Percentiles rank a stretch among this genome's conserved stretches.
Conservation (phyloP, 345 rosid species). For the Excoecaria cochinchinensis region DNA sequence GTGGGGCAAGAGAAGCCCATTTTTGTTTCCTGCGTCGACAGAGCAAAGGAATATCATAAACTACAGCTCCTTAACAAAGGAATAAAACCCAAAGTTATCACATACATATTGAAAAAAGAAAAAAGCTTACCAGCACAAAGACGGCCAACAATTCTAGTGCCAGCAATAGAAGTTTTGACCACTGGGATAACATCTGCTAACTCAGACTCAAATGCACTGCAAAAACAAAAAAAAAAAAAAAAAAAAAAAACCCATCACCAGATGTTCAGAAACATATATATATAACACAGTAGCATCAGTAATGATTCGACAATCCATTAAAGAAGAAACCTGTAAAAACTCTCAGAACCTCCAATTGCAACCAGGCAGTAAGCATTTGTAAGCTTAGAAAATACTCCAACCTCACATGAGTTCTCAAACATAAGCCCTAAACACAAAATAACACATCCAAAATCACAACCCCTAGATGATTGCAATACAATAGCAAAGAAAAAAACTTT, state of each 20-base stretch:
- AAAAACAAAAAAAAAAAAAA: not conserved
- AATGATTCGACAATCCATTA: too few species aligned
- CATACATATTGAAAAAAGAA: not conserved
- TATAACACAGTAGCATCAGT: too few species aligned
- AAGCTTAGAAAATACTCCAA: slow-evolving; percentile 84
- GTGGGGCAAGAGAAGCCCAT: slow-evolving; percentile 93
- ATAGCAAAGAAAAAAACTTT: too few species aligned
- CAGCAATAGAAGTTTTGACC: slow-evolving; percentile 82
- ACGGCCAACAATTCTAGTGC: slow-evolving; percentile 80
- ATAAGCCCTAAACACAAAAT: slow-evolving; percentile 53
- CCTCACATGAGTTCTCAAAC: slow-evolving; percentile 83
- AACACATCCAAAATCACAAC: not conserved
- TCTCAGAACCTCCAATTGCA: slow-evolving; percentile 82
- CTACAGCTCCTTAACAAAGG: not conserved
- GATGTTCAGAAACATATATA: too few species aligned
- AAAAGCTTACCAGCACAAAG: slow-evolving; percentile 70
- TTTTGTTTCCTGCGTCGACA: slow-evolving; percentile 66
- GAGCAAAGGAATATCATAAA: not conserved
- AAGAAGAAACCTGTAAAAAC: slow-evolving; percentile 65
- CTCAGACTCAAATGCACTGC: slow-evolving; percentile 81
- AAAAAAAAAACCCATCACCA: too few species aligned
- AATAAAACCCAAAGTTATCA: not conserved
- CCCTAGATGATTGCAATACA: not conserved
- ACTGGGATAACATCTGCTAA: slow-evolving; percentile 82
- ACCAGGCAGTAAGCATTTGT: slow-evolving; percentile 91